A percentile compares a stretch with the other conserved stretches of the same genome.
These are phyloP conservation scores for Coccomyxa sp. DNA, from an alignment of 139 green algal genomes.

Conservation along the genomic window DNA sequence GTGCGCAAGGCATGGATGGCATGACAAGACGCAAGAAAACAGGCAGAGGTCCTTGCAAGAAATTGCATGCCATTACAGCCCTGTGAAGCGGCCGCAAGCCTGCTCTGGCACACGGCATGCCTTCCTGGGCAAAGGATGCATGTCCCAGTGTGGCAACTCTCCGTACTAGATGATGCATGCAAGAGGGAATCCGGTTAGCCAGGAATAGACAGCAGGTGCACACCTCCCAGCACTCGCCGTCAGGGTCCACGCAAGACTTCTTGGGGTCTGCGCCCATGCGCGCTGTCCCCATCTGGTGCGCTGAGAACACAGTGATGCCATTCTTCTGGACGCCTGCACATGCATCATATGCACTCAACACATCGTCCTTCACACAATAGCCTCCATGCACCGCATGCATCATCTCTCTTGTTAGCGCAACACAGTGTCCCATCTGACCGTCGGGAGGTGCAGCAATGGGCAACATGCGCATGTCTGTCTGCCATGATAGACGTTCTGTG, in stretches of 20 bases:
- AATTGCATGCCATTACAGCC: no score
- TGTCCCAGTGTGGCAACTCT: no score
- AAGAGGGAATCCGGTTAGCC: no score
- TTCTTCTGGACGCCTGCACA: neutral
- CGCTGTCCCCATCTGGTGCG: constrained; percentile 70
- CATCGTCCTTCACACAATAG: neutral
- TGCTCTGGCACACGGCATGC: no score
- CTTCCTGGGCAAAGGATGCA: no score
- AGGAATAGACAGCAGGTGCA: no score
- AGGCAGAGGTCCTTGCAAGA: no score
- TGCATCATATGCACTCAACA: neutral
- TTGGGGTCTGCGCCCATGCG: constrained; percentile 46
- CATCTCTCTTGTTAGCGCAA: neutral
- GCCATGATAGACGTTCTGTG: no score
- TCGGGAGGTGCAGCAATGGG: neutral
- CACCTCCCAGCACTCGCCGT: constrained; percentile 64
- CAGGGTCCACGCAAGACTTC: constrained; percentile 40
- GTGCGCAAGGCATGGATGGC: no score
- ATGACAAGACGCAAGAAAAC: no score
- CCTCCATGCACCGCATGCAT: neutral
- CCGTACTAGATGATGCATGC: no score
- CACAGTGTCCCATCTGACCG: neutral
- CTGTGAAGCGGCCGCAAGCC: no score
- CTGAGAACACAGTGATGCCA: constrained; percentile 18
- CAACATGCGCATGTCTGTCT: neutral